A percentile compares a stretch with the other conserved stretches of the same genome.
Conservation (phyloP, 495 filamentous ascomycete species). For the Podospora sp. region DNA sequence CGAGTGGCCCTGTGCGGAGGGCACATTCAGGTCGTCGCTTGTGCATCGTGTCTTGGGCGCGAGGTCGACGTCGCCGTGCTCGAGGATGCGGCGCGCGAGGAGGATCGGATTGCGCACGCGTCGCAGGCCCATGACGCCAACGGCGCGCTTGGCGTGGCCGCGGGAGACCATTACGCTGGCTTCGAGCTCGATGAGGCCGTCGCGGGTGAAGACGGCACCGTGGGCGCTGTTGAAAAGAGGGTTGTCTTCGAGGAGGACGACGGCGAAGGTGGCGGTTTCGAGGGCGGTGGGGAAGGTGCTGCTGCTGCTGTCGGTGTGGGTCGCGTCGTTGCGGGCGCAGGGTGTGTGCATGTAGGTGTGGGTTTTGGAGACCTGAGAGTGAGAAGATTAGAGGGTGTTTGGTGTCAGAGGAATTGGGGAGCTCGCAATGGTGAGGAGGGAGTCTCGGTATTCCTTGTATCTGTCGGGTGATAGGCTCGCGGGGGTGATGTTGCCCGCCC, state of each 20-base stretch:
- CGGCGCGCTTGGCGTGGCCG: constrained; percentile 73
- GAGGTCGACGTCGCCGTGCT: constrained; percentile 59
- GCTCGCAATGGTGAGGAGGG: constrained; percentile 63
- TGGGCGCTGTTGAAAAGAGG: constrained; percentile 84
- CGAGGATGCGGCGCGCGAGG: constrained; percentile 71
- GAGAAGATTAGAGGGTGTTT: not conserved
- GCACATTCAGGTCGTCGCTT: constrained; percentile 40
- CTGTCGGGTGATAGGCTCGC: constrained; percentile 63
- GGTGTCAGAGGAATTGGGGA: not conserved
- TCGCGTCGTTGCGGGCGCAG: not conserved
- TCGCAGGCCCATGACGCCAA: constrained; percentile 70
- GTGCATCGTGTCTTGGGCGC: not conserved
- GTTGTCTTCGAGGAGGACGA: constrained; percentile 76
- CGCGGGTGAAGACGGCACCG: constrained; percentile 83
- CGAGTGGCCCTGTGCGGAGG: constrained; percentile 63
- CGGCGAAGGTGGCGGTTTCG: constrained; percentile 74
- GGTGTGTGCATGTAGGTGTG: constrained; percentile 43
- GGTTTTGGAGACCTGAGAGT: constrained; percentile 36
- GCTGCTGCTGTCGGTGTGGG: no score
- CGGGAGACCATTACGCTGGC: constrained; percentile 85
- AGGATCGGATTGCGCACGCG: constrained; percentile 78
- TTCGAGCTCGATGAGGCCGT: constrained; percentile 84
- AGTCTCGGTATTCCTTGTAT: constrained; percentile 61
- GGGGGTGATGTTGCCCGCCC: constrained; percentile 78
- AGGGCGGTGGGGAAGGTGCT: constrained; percentile 55